Evolutionary conservation across 805 yeast species (phyloP).

Genomic region (Barnettozyma botsteinii): DNA sequence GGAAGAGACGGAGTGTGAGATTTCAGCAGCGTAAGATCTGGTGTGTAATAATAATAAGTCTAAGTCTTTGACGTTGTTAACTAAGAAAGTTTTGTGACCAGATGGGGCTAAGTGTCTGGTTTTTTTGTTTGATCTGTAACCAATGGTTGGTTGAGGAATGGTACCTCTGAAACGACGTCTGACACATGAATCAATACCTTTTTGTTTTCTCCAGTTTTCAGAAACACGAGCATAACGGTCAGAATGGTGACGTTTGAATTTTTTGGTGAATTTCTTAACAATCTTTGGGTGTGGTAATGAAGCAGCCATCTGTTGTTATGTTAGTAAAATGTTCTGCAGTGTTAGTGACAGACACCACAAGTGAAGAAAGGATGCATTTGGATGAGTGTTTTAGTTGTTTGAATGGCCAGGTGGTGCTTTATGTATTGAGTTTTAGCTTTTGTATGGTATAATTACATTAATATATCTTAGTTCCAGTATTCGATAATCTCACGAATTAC

Average conservation of each 20-base stretch:
- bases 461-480: no score
- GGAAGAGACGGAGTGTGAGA: constrained; percentile 97
- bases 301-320: constrained; percentile 76
- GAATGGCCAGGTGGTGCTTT: neutral
- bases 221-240: constrained; percentile 98
- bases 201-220: constrained; percentile 99
- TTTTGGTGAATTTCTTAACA: constrained; percentile 98
- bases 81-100: constrained; percentile 96
- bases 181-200: constrained; percentile 99
- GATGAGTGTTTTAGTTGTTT: no score
- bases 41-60: constrained; percentile 95
- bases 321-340: constrained; percentile 18
- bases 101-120: constrained; percentile 94
- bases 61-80: constrained; percentile 87
- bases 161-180: constrained; percentile 99
- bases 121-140: constrained; percentile 99
- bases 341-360: neutral
- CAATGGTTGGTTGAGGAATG: constrained; percentile 98
- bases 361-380: neutral
- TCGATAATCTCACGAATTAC: no score
- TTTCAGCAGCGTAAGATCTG: constrained; percentile 99
- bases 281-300: constrained; percentile 98
- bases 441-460: neutral
- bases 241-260: constrained; percentile 99
- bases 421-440: neutral